Base-by-base conservation (phyloP, 768 basidiomycete genomes). In the Suillus variegatus region DNA sequence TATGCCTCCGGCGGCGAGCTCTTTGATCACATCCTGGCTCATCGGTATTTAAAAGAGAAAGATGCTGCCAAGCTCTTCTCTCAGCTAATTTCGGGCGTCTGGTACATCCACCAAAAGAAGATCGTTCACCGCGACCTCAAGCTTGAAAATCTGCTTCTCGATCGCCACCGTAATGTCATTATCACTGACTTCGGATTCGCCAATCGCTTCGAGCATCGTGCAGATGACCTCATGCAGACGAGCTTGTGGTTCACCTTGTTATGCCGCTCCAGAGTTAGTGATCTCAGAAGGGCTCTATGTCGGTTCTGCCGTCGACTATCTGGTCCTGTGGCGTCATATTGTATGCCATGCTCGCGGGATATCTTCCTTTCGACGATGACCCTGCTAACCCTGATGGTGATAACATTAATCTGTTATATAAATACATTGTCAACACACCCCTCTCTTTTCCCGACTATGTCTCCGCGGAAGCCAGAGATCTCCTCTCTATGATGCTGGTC, bases 131-230 rank as follows among this genome's bases (percentile, higher is more conserved):
- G 97, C 65, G 97, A 99, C 80, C 90, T 99, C 78, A 99, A 99
- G 80, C 90, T 99, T 69, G 97, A 99, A 81, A 99, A 99, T 75
- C 84, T 99, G 4, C 89, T 99, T 49, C 89, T 99, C 65, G 97
- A 99, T 81, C 92, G 96, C 67, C 89, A 98, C 74, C 89, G 97
- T 60, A 99, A 99, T 75, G 94, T 99, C 69, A 97, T 99, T 82
- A 97, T 99, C 82, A 98, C 97, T 64, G 97, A 99, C 76, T 99
- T 99, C 76, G 97, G 97, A 14, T 99, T 99, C 73, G 97, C 97
- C 66, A 99, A 99, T 80, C 89, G 92, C 60, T 99, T 99, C 75
- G 94, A 97, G 76, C 93, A 97, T 73, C 88, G 89, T 40, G 68
- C 89, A 12, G 94, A 96, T 78, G 97, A 99, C 75, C 87, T 99